phyloP scores from a whole-genome alignment of 1,284 basidiomycete species.

The Ceratobasidium theobromae region DNA sequence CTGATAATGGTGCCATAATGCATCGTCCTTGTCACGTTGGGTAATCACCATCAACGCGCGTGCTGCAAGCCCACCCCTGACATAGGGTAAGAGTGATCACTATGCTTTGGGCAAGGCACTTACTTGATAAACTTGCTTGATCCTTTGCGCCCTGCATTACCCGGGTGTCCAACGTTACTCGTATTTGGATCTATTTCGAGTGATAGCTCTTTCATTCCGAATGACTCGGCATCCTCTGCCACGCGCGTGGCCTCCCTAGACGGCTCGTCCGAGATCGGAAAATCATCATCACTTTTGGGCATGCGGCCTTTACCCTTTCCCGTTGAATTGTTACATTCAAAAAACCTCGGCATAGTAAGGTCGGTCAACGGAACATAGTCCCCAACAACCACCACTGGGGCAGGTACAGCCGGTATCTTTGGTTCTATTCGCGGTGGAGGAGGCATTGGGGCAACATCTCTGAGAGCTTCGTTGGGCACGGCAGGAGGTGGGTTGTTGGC shows the following conservation, averaged over 20 bases:
- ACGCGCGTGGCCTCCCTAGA: neutral
- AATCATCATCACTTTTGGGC: neutral
- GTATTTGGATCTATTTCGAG: neutral
- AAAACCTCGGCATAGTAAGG: slow-evolving; percentile 6
- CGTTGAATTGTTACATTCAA: neutral
- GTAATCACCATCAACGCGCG: slow-evolving; percentile 17
- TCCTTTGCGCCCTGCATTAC: neutral
- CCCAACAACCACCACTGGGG: neutral
- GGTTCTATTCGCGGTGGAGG: slow-evolving; percentile 17
- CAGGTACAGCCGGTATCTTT: neutral
- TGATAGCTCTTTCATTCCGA: slow-evolving; percentile 14
- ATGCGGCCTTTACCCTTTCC: slow-evolving; percentile 11
- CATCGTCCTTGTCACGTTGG: slow-evolving; percentile 22
- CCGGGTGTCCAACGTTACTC: neutral
- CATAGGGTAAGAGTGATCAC: neutral
- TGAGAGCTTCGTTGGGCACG: neutral
- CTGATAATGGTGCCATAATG: slow-evolving; percentile 25
- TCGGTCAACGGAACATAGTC: slow-evolving; percentile 16
- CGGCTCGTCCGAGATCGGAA: slow-evolving; percentile 4
- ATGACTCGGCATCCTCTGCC: slow-evolving; percentile 2
- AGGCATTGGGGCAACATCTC: slow-evolving; percentile 6
- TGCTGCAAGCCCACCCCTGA: slow-evolving; percentile 26
- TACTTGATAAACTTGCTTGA: slow-evolving; percentile 29
- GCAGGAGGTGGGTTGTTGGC: neutral
- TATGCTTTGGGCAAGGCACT: neutral